Conservation (phyloP, 1,139 yeast species). For the Candida buenavistaensis region DNA sequence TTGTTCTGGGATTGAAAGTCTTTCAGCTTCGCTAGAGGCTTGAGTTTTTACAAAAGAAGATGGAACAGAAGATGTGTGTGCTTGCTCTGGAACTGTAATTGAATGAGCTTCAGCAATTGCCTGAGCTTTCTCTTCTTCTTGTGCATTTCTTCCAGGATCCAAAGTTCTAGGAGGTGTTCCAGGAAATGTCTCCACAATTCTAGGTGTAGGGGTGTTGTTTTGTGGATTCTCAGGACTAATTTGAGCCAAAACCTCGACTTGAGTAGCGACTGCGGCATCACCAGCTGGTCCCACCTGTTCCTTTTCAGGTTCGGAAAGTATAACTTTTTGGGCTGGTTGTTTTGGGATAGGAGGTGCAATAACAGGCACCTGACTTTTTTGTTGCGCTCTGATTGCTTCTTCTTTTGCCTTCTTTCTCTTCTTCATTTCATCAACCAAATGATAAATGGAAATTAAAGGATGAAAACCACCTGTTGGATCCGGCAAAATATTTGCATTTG, state of each 20-base stretch:
- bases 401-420: conserved; percentile 67
- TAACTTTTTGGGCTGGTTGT: no score
- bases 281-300: no score
- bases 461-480: conserved; percentile 92
- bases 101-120: conserved; percentile 9
- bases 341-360: conserved; percentile 10
- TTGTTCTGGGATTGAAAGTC: conserved; percentile 27
- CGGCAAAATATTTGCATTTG: conserved; percentile 42
- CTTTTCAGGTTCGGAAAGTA: no score
- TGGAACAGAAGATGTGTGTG: conserved; percentile 52
- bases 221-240: conserved; percentile 7
- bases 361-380: conserved; percentile 21
- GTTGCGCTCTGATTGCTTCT: conserved; percentile 35
- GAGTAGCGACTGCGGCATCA: conserved; percentile 16
- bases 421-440: conserved; percentile 79
- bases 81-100: conserved; percentile 63
- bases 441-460: conserved; percentile 85
- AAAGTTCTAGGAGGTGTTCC: conserved; percentile 17
- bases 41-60: conserved; percentile 18
- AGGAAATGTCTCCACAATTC: conserved; percentile 12
- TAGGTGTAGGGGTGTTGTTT: conserved; percentile 13
- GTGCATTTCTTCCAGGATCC: conserved; percentile 18
- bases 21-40: conserved; percentile 15
- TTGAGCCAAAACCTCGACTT: conserved; percentile 13
- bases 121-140: conserved; percentile 3